Base-by-base conservation (phyloP, 768 basidiomycete genomes). In the Galerina marginata region DNA sequence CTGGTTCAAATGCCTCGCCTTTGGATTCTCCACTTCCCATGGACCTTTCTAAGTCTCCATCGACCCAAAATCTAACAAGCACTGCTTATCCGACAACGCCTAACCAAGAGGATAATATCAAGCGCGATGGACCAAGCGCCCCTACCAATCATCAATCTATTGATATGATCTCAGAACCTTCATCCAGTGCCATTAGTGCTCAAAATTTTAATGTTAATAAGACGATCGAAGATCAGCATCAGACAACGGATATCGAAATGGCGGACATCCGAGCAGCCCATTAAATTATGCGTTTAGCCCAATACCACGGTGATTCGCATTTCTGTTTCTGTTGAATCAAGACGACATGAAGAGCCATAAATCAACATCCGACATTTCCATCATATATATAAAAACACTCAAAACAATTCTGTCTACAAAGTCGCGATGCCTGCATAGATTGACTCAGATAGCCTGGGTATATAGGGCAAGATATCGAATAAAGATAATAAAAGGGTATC, bases 401-500 rank as follows among this genome's bases (percentile, higher is more conserved):
- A 43, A 39, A 52, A 58, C 33, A 33, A 47, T 29, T 23, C 16
- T 40, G 43, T 42, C 40, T 43, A 46, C 23, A 51, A 20, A 47
- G 46, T 29, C 48, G 10, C 50, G n/a, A 29, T 56, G 29, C 29
- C 29, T 7, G 55, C 60, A 52, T 40, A 46, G 38, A 46, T 59
- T 36, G 51, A 54, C 9, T 38, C 16, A 61, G 25, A 40, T 36
- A 42, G 15, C 37, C 29, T 51, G 63, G 64, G 59, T 62, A 73
- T 67, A 68, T 46, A 49, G 16, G 23, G 58, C 61, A 75, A 76
- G 73, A 74, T 71, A 73, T 65, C 66, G 67, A 72, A 77, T 75
- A 75, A 75, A 72, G 69, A 75, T 68, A 71, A 47, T 54, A 61
- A 65, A 20, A 61, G 48, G 33, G 29, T 60, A 55, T 40, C 48